Evolutionary conservation across 1,284 basidiomycete genomes (phyloP).

Genomic region (Crepidotus sp.): DNA sequence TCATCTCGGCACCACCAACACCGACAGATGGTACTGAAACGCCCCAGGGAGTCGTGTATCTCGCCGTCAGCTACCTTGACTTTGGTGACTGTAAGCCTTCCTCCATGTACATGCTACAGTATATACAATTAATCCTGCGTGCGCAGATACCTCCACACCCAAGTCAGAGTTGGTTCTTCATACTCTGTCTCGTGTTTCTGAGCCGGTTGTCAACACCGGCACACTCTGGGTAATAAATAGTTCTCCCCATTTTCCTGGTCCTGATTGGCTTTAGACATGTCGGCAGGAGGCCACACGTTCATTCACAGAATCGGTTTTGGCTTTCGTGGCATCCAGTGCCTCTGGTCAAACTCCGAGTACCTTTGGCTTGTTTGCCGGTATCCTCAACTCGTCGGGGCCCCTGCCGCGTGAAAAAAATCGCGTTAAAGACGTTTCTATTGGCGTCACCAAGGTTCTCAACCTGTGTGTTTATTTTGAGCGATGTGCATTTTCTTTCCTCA

Average conservation of each 20-base stretch:
- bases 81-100: slow-evolving; percentile 48
- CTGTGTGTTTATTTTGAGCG: slow-evolving; percentile 34
- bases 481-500: neutral
- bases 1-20: slow-evolving; percentile 17
- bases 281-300: slow-evolving; percentile 31
- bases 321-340: slow-evolving; percentile 30
- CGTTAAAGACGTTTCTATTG: slow-evolving; percentile 36
- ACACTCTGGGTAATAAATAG: slow-evolving; percentile 9
- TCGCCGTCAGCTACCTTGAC: slow-evolving; percentile 47
- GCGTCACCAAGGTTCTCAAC: slow-evolving; percentile 42
- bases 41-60: slow-evolving; percentile 31
- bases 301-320: slow-evolving; percentile 33
- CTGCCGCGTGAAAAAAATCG: slow-evolving; percentile 27
- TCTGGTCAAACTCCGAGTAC: slow-evolving; percentile 20
- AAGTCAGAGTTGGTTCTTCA: slow-evolving; percentile 39
- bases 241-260: neutral
- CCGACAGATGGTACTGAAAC: slow-evolving; percentile 13
- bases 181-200: slow-evolving; percentile 17
- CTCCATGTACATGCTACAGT: neutral
- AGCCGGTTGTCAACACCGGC: neutral
- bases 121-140: slow-evolving; percentile 5
- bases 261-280: slow-evolving; percentile 22
- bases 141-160: slow-evolving; percentile 38
- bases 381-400: slow-evolving; percentile 36
- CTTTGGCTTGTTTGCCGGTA: slow-evolving; percentile 32